A percentile compares a stretch with the other conserved stretches of the same genome.
Evolutionary conservation across 306 rosid species (phyloP).

Genomic region (Quillaja saponaria): DNA sequence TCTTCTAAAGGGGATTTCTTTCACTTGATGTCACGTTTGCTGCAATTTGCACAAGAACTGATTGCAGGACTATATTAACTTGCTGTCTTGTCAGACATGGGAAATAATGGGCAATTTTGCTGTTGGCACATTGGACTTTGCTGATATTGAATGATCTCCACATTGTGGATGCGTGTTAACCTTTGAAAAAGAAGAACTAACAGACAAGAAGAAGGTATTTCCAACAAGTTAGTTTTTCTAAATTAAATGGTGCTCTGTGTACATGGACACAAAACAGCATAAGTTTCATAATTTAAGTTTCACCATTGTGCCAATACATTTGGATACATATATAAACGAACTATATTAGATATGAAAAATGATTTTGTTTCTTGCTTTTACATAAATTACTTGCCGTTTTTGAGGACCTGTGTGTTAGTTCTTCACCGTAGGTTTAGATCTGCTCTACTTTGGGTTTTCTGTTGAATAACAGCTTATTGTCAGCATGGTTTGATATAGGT

Average conservation of each 20-base stretch:
- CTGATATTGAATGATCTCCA: constrained; percentile 64
- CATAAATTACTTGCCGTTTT: not conserved
- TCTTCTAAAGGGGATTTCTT: constrained; percentile 91
- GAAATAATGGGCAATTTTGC: constrained; percentile 90
- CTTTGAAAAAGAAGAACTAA: too few species aligned
- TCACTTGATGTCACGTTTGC: constrained; percentile 92
- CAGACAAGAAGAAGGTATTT: too few species aligned
- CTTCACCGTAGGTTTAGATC: too few species aligned
- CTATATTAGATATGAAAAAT: too few species aligned
- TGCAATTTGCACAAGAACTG: constrained; percentile 94
- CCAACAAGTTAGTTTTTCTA: too few species aligned
- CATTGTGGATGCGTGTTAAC: too few species aligned
- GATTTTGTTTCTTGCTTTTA: constrained; percentile 12
- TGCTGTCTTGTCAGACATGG: constrained; percentile 91
- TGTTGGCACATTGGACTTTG: constrained; percentile 88
- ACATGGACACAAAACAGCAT: too few species aligned
- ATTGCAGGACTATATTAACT: constrained; percentile 87
- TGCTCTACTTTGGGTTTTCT: not conserved
- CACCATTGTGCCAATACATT: too few species aligned
- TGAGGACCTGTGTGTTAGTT: not conserved
- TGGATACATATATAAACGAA: too few species aligned
- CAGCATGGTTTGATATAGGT: constrained; percentile 59
- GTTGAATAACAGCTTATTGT: constrained; percentile 6
- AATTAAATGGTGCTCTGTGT: too few species aligned
- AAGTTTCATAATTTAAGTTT: too few species aligned